Conservation (phyloP, 2,329 filamentous ascomycete species). For the Thielaviopsis euricoi region DNA sequence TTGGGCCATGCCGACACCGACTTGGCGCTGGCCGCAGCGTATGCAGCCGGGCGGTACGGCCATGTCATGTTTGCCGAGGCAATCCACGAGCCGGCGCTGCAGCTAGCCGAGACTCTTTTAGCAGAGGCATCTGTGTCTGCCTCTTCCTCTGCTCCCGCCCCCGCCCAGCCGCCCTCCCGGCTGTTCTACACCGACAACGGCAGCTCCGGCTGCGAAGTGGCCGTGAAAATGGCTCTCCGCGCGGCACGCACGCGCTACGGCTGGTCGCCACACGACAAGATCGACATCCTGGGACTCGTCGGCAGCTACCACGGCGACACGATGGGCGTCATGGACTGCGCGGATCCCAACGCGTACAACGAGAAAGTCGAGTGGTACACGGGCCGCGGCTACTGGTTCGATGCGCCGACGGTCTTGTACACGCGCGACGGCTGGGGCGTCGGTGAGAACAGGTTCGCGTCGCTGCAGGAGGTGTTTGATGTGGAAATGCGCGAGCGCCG, state of each 20-base stretch:
- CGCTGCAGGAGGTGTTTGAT: constrained; percentile 44
- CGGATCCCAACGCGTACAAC: constrained; percentile 63
- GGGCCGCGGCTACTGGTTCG: constrained; percentile 65
- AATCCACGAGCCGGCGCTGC: constrained; percentile 61
- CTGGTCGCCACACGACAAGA: constrained; percentile 40
- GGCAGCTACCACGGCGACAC: constrained; percentile 80
- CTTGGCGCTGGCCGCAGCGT: constrained; percentile 57
- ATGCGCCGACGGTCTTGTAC: constrained; percentile 58
- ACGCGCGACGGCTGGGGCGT: constrained; percentile 49
- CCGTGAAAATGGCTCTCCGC: constrained; percentile 68
- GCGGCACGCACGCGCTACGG: constrained; percentile 50
- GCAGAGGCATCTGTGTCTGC: constrained; percentile 37
- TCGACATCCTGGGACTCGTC: constrained; percentile 58
- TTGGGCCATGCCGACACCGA: constrained; percentile 62
- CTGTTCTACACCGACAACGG: constrained; percentile 77
- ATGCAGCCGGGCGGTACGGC: constrained; percentile 69
- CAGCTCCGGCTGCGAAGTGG: constrained; percentile 70
- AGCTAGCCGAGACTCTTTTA: constrained; percentile 50
- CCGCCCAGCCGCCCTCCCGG: constrained; percentile 35
- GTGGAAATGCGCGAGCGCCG: constrained; percentile 29
- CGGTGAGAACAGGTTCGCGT: constrained; percentile 28
- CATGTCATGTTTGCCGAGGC: constrained; percentile 78
- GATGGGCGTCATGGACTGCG: constrained; percentile 74
- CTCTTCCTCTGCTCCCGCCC: not conserved
- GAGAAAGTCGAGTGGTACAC: constrained; percentile 77